Conservation (phyloP, 2,329 filamentous ascomycete species). For the Colletotrichum sp. region DNA sequence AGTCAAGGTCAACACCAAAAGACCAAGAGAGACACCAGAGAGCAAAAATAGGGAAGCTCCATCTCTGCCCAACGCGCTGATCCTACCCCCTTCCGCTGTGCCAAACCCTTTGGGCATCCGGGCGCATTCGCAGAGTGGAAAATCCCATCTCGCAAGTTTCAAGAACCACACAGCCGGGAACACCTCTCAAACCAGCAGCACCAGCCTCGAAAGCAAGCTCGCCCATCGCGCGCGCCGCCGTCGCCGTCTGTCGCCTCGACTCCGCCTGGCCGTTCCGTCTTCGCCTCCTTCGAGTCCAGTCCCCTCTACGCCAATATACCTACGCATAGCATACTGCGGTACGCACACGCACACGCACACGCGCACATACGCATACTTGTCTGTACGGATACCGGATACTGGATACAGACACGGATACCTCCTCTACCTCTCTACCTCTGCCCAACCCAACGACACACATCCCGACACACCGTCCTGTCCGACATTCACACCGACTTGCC, state of each 20-base stretch:
- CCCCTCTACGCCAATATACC: not conserved
- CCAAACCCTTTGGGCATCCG: constrained; percentile 22
- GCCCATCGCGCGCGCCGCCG: constrained; percentile 2
- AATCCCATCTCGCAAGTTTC: constrained; percentile 19
- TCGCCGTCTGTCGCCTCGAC: not conserved
- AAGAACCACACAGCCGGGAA: constrained; percentile 23
- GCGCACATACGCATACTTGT: not conserved
- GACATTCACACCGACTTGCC: constrained; percentile 19
- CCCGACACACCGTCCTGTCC: constrained; percentile 9
- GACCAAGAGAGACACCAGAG: not conserved
- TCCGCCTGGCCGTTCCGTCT: not conserved
- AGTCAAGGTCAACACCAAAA: constrained; percentile 1
- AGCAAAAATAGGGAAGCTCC: constrained; percentile 13
- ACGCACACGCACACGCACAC: not conserved
- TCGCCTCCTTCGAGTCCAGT: not conserved
- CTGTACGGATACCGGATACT: not conserved
- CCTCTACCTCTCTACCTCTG: not conserved
- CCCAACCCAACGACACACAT: not conserved
- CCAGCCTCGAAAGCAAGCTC: not conserved
- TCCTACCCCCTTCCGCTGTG: constrained; percentile 26
- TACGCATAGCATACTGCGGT: not conserved
- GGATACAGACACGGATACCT: not conserved
- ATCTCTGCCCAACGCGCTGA: constrained; percentile 43
- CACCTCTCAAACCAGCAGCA: constrained; percentile 9
- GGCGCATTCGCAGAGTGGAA: constrained; percentile 12